Evolutionary conservation across 176 grass and related monocot genomes (phyloP).

Genomic region (Musa troglodytarum): DNA sequence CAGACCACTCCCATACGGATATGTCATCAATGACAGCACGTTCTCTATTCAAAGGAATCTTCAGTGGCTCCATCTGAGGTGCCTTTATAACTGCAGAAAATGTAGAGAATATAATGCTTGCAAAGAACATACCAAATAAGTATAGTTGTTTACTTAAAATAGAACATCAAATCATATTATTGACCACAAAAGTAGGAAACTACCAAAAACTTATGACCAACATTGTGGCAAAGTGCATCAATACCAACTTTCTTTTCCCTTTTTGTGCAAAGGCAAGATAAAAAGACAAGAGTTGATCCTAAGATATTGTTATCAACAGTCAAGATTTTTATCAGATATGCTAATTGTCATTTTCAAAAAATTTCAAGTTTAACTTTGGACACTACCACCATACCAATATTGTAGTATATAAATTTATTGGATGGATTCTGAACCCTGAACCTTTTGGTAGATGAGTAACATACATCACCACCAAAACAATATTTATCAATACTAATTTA

Average conservation of each 20-base stretch:
- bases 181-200: not conserved
- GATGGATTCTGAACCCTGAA: too few species aligned
- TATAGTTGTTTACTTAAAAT: not conserved
- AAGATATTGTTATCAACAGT: too few species aligned
- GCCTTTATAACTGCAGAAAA: constrained; percentile 52
- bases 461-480: too few species aligned
- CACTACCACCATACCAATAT: too few species aligned
- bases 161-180: not conserved
- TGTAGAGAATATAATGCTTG: not conserved
- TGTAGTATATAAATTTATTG: too few species aligned
- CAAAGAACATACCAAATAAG: not conserved
- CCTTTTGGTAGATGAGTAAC: too few species aligned
- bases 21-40: constrained; percentile 29
- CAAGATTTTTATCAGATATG: too few species aligned
- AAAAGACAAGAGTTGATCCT: not conserved
- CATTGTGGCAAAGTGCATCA: too few species aligned
- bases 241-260: not conserved
- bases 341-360: too few species aligned
- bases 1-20: constrained; percentile 85
- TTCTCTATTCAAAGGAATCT: constrained; percentile 37
- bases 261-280: not conserved
- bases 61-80: constrained; percentile 60
- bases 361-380: too few species aligned
- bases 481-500: too few species aligned
- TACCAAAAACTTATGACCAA: not conserved